Conservation (phyloP, 208 protist genomes). For the Wallacemonas sp. region DNA sequence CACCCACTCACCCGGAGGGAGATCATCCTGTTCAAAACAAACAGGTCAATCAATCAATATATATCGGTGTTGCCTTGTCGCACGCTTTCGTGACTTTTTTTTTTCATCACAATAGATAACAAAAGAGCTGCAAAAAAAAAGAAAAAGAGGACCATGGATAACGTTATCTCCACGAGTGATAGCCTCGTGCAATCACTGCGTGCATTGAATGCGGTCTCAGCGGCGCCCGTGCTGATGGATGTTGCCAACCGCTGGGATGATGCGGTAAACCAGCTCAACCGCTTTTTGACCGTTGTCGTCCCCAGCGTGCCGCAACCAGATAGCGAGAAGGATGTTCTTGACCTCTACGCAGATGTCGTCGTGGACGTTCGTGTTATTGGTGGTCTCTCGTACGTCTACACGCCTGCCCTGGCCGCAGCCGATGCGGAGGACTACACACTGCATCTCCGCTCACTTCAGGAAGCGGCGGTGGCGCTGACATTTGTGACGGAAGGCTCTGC, state of each 20-base stretch:
- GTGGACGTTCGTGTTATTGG: constrained; percentile 1
- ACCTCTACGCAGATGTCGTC: constrained; percentile 14
- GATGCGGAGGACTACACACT: constrained; percentile 5
- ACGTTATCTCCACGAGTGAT: not conserved
- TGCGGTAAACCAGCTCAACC: not conserved
- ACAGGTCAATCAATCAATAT: too few species aligned
- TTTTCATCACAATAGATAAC: not conserved
- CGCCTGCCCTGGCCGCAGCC: not conserved
- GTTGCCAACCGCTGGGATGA: constrained; percentile 1
- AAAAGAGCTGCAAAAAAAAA: not conserved
- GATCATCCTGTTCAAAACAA: too few species aligned
- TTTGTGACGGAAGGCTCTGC: constrained; percentile 5
- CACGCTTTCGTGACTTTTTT: too few species aligned
- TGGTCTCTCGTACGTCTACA: constrained; percentile 1
- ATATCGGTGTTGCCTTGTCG: too few species aligned
- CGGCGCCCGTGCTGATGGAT: not conserved
- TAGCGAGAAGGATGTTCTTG: not conserved
- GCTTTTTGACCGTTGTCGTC: constrained; percentile 12
- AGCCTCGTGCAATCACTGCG: not conserved
- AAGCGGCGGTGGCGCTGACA: constrained; percentile 1
- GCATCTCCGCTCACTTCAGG: constrained; percentile 14
- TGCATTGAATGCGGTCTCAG: not conserved
- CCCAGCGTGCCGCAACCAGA: not conserved
- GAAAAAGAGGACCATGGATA: not conserved
- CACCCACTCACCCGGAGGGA: not conserved